A percentile compares a stretch with the other conserved stretches of the same genome.
phyloP scores from a whole-genome alignment of 1,139 yeast species.

The Eremothecium gossypii region DNA sequence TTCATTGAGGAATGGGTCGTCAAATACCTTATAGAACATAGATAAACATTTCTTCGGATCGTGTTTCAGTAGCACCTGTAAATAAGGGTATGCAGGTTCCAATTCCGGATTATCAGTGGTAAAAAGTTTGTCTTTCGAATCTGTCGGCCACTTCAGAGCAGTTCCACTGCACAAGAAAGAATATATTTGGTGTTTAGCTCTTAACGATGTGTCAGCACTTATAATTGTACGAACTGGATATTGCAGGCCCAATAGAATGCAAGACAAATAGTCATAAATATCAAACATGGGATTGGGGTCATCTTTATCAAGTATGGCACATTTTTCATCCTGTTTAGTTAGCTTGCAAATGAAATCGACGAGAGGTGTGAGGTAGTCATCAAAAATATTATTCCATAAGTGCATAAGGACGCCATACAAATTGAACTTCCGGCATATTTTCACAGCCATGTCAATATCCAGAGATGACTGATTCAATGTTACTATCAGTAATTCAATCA shows the following conservation, averaged over 20 bases:
- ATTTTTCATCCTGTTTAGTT: constrained; percentile 8
- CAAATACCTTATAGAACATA: constrained; percentile 24
- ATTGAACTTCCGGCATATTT: constrained; percentile 45
- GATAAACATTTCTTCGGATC: constrained; percentile 17
- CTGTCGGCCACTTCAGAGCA: constrained; percentile 39
- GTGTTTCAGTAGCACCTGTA: constrained; percentile 22
- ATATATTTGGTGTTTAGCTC: constrained; percentile 43
- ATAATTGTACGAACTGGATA: constrained; percentile 61
- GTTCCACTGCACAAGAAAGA: constrained; percentile 47
- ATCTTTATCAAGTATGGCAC: constrained; percentile 9
- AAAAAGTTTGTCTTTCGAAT: constrained; percentile 18
- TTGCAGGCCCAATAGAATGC: constrained; percentile 63
- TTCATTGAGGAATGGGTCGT: constrained; percentile 26
- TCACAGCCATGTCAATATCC: constrained; percentile 65
- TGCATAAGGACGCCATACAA: constrained; percentile 55
- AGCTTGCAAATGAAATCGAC: constrained; percentile 31
- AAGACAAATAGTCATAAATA: constrained; percentile 56
- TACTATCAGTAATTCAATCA: constrained; percentile 58
- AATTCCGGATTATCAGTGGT: constrained; percentile 14
- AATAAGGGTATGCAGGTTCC: constrained; percentile 31
- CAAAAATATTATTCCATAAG: constrained; percentile 56
- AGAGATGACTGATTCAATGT: constrained; percentile 53
- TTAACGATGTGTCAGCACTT: constrained; percentile 16
- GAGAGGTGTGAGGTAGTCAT: constrained; percentile 63
- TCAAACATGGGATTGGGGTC: constrained; percentile 13